A percentile compares a stretch with the other conserved stretches of the same genome.
These are phyloP conservation scores for Starmera pachycereana DNA, from an alignment of 805 yeast species.

Conservation along the genomic window DNA sequence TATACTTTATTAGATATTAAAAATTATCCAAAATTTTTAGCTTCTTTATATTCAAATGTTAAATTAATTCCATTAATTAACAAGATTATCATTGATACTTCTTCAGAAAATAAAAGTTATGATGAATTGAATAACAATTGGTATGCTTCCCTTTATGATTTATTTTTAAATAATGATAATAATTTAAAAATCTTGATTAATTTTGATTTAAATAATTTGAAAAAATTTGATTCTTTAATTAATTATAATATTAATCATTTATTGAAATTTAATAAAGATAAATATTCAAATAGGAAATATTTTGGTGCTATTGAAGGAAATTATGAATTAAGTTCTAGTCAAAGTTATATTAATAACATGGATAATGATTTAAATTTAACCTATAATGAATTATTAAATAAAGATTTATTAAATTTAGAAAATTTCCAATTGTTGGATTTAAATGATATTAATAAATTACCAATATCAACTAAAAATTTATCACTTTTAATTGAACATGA, in stretches of 20 bases:
- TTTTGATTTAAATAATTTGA: slow-evolving; percentile 16
- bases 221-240: slow-evolving; percentile 16
- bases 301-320: slow-evolving; percentile 2
- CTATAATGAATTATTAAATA: slow-evolving; percentile 3
- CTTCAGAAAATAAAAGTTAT: slow-evolving; percentile 11
- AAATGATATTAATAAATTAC: slow-evolving; percentile 14
- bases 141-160: slow-evolving; percentile 16
- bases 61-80: slow-evolving; percentile 12
- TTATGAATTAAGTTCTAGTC: not conserved
- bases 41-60: slow-evolving; percentile 18
- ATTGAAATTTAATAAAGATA: slow-evolving; percentile 16
- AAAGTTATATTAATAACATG: not conserved
- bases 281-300: slow-evolving; percentile 9
- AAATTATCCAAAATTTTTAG: slow-evolving; percentile 18
- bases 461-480: slow-evolving; percentile 9
- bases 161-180: slow-evolving; percentile 17
- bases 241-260: slow-evolving; percentile 16
- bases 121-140: slow-evolving; percentile 14
- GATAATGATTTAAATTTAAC: not conserved
- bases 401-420: slow-evolving; percentile 14
- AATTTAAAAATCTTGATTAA: slow-evolving; percentile 15
- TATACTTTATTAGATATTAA: slow-evolving; percentile 14
- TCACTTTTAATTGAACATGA: slow-evolving; percentile 16
- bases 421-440: slow-evolving; percentile 14
- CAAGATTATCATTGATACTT: slow-evolving; percentile 19